A percentile compares a stretch with the other conserved stretches of the same genome.
Evolutionary conservation across 2,329 filamentous ascomycete species (phyloP).

Genomic region (Sporothrix mexicana): DNA sequence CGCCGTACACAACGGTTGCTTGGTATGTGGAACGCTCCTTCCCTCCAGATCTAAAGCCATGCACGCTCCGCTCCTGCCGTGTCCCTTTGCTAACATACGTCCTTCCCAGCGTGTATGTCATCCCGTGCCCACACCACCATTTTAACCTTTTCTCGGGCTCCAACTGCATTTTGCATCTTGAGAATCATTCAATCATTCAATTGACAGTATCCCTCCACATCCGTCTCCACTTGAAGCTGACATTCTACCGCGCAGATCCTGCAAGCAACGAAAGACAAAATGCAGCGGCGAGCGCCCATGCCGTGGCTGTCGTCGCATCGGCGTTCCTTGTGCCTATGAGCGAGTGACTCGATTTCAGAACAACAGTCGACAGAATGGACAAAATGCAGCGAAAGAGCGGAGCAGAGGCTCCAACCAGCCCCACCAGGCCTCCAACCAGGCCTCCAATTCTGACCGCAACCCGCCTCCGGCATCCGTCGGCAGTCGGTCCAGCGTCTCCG

Average conservation of each 20-base stretch:
- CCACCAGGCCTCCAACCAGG: neutral
- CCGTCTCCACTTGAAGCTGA: neutral
- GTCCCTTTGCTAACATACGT: neutral
- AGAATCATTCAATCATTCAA: neutral
- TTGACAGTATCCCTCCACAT: neutral
- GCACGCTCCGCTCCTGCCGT: neutral
- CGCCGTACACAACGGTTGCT: slow-evolving; percentile 24
- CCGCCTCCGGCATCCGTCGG: slow-evolving; percentile 1
- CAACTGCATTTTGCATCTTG: too few species aligned
- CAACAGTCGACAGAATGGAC: neutral
- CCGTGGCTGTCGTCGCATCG: slow-evolving; percentile 10
- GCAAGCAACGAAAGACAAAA: slow-evolving; percentile 21
- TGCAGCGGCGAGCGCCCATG: slow-evolving; percentile 21
- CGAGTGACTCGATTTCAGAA: slow-evolving; percentile 19
- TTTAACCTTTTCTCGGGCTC: too few species aligned
- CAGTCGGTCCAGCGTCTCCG: neutral
- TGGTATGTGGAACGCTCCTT: neutral
- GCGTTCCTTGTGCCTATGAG: slow-evolving; percentile 10
- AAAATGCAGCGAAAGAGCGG: neutral
- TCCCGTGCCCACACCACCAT: neutral
- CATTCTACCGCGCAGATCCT: neutral
- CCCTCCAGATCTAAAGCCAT: neutral
- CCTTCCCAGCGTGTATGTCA: slow-evolving; percentile 10
- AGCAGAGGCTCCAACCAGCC: neutral
- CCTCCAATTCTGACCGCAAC: neutral